Evolutionary conservation across 441 rosid genomes (phyloP).

Genomic region (Erodium trifolium): DNA sequence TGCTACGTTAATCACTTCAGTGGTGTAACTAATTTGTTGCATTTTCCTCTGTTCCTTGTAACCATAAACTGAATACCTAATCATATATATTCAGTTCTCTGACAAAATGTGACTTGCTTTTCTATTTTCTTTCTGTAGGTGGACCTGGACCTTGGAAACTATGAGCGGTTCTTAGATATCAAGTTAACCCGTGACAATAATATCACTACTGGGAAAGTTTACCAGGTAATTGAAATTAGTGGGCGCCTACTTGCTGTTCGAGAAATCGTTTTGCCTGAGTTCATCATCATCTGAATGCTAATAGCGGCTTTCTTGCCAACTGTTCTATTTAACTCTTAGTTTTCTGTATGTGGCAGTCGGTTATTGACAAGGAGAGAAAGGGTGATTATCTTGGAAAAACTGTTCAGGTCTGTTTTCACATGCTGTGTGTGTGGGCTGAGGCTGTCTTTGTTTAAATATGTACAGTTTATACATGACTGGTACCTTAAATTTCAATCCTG

Average conservation of each 20-base stretch:
- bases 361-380: slow-evolving; percentile 80
- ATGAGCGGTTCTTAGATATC: slow-evolving; percentile 78
- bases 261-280: background rate
- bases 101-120: slow-evolving; percentile 2
- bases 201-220: slow-evolving; percentile 70
- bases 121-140: slow-evolving; percentile 34
- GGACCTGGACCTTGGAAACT: slow-evolving; percentile 98
- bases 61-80: background rate
- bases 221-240: background rate
- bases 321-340: background rate
- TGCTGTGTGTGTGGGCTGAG: background rate
- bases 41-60: background rate
- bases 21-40: background rate
- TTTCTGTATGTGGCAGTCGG: slow-evolving; percentile 37
- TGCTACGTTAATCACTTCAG: background rate
- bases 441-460: background rate
- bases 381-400: slow-evolving; percentile 94
- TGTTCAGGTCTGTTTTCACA: slow-evolving; percentile 54
- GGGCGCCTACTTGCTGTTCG: background rate
- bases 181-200: slow-evolving; percentile 80
- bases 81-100: background rate
- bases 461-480: background rate
- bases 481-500: slow-evolving; percentile 1
- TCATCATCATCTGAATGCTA: background rate
- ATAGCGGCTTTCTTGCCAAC: background rate